Evolutionary conservation across 164 flowering plant species (phyloP).

Genomic region (Umbilicus rupestris): DNA sequence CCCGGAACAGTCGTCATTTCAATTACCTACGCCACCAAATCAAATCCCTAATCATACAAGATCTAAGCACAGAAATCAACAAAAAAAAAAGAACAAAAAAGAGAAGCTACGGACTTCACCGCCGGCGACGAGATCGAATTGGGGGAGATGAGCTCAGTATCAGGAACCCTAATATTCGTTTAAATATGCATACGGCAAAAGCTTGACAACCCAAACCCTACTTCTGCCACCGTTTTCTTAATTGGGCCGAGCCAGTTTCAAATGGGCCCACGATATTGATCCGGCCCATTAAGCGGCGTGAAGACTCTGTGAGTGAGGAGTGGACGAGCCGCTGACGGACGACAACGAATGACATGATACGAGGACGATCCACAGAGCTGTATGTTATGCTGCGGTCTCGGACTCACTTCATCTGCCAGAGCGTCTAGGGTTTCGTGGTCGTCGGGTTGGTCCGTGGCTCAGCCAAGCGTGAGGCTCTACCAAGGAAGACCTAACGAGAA

Average conservation of each 20-base stretch:
- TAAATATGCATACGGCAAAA: neutral
- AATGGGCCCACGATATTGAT: neutral
- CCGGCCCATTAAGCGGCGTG: neutral
- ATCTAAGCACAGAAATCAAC: neutral
- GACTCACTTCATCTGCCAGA: neutral
- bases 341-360: neutral
- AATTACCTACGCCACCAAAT: neutral
- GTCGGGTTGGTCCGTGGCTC: neutral
- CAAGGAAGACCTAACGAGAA: too few relatives aligned
- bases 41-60: neutral
- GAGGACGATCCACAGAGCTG: neutral
- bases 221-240: neutral
- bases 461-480: neutral
- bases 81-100: neutral
- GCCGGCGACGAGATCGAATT: neutral
- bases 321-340: neutral
- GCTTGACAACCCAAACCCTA: too few relatives aligned
- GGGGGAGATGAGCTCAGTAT: neutral
- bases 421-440: neutral
- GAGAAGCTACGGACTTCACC: neutral
- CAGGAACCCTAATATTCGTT: neutral
- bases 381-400: neutral
- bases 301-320: neutral
- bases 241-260: neutral
- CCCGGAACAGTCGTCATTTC: slow-evolving; percentile 80